phyloP scores from a whole-genome alignment of 1,284 basidiomycete genomes.

The Ustilago bromivora region DNA sequence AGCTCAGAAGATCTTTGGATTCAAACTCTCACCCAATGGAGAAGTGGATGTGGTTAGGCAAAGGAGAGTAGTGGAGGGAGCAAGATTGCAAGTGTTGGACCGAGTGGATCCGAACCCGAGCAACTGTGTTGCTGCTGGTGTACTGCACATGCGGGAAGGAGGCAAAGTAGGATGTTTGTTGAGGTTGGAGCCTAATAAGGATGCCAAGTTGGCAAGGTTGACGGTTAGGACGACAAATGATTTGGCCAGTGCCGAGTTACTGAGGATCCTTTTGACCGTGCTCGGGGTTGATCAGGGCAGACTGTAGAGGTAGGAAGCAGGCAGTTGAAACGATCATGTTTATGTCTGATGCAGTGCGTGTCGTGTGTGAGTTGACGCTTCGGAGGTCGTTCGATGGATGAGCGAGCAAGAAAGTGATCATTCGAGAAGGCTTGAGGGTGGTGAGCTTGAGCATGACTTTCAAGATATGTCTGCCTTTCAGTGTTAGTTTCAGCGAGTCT shows the following conservation, averaged over 20 bases:
- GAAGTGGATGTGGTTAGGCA: constrained; percentile 82
- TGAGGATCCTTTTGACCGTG: constrained; percentile 68
- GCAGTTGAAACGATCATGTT: no score
- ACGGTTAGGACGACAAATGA: constrained; percentile 96
- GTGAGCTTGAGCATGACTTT: background rate
- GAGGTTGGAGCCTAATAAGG: constrained; percentile 91
- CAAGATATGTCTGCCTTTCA: background rate
- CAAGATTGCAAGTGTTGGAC: constrained; percentile 80
- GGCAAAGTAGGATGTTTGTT: constrained; percentile 96
- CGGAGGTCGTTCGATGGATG: background rate
- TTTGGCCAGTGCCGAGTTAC: constrained; percentile 83
- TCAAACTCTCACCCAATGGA: constrained; percentile 75
- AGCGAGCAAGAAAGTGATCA: background rate
- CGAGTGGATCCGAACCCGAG: constrained; percentile 75
- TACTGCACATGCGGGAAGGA: constrained; percentile 84
- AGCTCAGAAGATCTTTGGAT: constrained; percentile 86
- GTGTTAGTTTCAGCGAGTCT: background rate
- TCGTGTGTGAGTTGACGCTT: background rate
- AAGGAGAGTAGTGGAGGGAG: constrained; percentile 80
- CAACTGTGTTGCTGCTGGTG: constrained; percentile 90
- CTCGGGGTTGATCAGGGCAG: constrained; percentile 39
- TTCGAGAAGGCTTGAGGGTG: background rate
- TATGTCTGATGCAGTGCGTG: background rate
- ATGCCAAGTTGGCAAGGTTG: constrained; percentile 92
- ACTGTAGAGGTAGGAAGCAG: constrained; percentile 12